Evolutionary conservation across 2,329 filamentous ascomycete species (phyloP).

Genomic region (Neofusicoccum laricinum): DNA sequence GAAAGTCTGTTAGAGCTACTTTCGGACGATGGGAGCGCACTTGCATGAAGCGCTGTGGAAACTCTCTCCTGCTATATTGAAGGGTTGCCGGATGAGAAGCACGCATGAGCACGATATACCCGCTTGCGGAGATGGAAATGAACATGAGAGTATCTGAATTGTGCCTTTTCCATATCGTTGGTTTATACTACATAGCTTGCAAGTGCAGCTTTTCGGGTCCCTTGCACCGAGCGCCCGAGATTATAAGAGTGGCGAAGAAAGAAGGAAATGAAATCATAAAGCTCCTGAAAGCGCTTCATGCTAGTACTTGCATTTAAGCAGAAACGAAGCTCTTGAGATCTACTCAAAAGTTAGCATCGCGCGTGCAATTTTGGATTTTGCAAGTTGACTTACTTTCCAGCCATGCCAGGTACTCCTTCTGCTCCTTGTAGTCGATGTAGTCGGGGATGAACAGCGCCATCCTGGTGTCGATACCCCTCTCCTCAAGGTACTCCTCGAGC

Average conservation of each 20-base stretch:
- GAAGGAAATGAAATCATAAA: neutral
- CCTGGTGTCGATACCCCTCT: conserved; percentile 83
- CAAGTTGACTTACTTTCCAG: conserved; percentile 53
- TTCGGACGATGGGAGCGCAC: too few species aligned
- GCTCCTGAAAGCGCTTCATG: neutral
- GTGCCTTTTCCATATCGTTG: neutral
- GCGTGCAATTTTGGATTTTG: neutral
- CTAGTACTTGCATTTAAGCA: neutral
- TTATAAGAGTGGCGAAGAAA: conserved; percentile 1
- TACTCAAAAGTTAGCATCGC: conserved; percentile 29
- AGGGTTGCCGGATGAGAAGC: too few species aligned
- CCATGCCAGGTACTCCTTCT: conserved; percentile 94
- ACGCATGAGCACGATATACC: too few species aligned
- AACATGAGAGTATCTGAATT: conserved; percentile 1
- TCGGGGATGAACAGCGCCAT: conserved; percentile 90
- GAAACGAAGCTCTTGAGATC: conserved; percentile 78
- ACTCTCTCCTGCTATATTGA: too few species aligned
- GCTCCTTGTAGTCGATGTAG: conserved; percentile 98
- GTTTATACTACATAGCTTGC: conserved; percentile 9
- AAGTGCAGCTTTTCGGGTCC: neutral
- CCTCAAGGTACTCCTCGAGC: conserved; percentile 90
- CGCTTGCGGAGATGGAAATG: neutral
- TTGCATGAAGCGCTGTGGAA: too few species aligned
- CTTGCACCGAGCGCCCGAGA: neutral
- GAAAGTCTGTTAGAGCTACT: neutral